Evolutionary conservation across 2,329 filamentous ascomycete genomes (phyloP).

Genomic region (Fusarium nelsonii): DNA sequence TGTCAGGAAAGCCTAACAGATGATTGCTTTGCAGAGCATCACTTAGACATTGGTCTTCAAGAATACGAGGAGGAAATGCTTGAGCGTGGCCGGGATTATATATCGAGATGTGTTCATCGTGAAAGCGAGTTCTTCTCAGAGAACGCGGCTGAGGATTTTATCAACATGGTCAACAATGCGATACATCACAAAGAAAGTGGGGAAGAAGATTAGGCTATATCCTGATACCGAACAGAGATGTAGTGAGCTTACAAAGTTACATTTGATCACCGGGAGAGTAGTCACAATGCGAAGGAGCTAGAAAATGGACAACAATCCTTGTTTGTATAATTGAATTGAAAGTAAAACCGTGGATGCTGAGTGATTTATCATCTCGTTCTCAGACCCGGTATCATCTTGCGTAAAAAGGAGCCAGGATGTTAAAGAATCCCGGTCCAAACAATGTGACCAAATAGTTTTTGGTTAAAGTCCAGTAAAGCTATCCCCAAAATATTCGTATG

Average conservation of each 20-base stretch:
- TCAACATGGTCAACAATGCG: not conserved
- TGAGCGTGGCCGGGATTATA: conserved; percentile 5
- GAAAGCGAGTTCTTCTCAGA: not conserved
- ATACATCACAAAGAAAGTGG: not conserved
- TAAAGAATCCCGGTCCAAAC: not conserved
- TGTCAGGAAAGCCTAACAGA: rapidly evolving
- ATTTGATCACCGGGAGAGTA: rapidly evolving
- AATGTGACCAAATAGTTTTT: not conserved
- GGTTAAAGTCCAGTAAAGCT: not conserved
- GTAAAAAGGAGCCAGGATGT: not conserved
- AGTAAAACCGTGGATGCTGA: conserved; percentile 35
- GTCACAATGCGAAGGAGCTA: not conserved
- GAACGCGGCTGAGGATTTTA: not conserved
- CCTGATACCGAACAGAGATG: no score
- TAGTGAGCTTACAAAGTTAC: rapidly evolving
- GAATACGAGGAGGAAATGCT: conserved; percentile 13
- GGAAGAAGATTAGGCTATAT: not conserved
- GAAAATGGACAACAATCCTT: conserved; percentile 7
- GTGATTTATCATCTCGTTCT: conserved; percentile 40
- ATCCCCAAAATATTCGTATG: conserved; percentile 4
- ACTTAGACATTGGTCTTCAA: not conserved
- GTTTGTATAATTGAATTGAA: conserved; percentile 24
- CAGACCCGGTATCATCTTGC: conserved; percentile 34
- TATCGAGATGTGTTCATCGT: not conserved
- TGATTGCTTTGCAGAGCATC: rapidly evolving